Evolutionary conservation across 73 alveolate genomes (phyloP).

Genomic region (Tetrahymena borealis): DNA sequence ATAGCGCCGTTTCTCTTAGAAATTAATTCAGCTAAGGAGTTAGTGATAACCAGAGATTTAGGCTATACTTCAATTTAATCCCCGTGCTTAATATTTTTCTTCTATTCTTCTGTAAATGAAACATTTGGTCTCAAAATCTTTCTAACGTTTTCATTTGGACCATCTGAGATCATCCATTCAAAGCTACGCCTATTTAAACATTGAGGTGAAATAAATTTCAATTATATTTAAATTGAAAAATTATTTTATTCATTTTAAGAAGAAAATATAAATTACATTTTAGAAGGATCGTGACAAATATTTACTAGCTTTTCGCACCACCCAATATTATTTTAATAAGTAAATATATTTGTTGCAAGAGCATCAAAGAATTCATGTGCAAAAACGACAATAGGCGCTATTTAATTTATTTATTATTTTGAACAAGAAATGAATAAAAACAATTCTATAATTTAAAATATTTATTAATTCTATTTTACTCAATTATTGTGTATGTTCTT

Average conservation of each 20-base stretch:
- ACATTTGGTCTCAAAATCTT: constrained; percentile 71
- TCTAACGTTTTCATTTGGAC: constrained; percentile 51
- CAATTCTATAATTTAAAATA: background rate
- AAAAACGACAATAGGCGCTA: constrained; percentile 61
- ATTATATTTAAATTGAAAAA: too few species aligned
- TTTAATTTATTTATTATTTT: background rate
- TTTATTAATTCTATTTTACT: background rate
- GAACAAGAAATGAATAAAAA: too few species aligned
- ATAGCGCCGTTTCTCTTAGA: constrained; percentile 57
- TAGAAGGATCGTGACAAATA: constrained; percentile 6
- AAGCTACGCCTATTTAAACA: constrained; percentile 32
- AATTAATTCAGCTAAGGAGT: constrained; percentile 50
- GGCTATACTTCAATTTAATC: constrained; percentile 75
- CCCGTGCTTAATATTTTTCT: constrained; percentile 54
- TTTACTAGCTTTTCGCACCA: constrained; percentile 68
- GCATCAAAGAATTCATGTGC: constrained; percentile 93
- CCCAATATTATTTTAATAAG: constrained; percentile 17
- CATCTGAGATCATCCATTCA: constrained; percentile 33
- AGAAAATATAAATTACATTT: background rate
- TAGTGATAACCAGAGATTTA: constrained; percentile 23
- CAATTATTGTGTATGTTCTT: background rate
- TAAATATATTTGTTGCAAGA: constrained; percentile 66
- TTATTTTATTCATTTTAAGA: too few species aligned
- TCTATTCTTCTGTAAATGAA: constrained; percentile 50
- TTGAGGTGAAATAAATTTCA: background rate